These are phyloP conservation scores for Fusarium tricinctum DNA, from an alignment of 2,329 filamentous ascomycete genomes.

Conservation along the genomic window DNA sequence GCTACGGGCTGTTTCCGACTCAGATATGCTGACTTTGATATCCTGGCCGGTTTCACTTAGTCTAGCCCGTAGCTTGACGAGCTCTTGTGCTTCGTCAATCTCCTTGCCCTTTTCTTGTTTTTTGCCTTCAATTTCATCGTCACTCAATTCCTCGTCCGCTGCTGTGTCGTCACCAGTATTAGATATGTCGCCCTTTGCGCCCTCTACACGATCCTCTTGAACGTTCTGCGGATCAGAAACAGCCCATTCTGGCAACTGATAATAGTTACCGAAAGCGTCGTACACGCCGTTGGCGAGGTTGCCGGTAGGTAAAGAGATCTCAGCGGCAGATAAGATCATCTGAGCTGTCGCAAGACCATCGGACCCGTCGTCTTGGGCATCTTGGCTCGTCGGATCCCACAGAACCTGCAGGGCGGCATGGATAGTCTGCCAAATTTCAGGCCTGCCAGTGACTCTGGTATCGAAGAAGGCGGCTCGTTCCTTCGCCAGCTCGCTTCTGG, in stretches of 20 bases:
- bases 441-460: conserved; percentile 81
- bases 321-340: conserved; percentile 82
- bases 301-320: conserved; percentile 80
- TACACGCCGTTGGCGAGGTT: conserved; percentile 80
- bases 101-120: conserved; percentile 73
- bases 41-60: conserved; percentile 78
- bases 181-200: conserved; percentile 55
- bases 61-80: conserved; percentile 71
- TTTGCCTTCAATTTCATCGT: conserved; percentile 56
- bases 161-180: conserved; percentile 54
- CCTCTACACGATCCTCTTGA: conserved; percentile 56
- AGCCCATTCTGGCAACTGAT: conserved; percentile 76
- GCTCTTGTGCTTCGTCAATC: conserved; percentile 65
- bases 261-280: conserved; percentile 78
- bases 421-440: conserved; percentile 86
- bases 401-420: conserved; percentile 76
- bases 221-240: conserved; percentile 75
- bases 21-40: conserved; percentile 69
- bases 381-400: conserved; percentile 66
- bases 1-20: conserved; percentile 73
- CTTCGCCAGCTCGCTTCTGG: conserved; percentile 73
- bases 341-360: conserved; percentile 77
- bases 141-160: conserved; percentile 59
- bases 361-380: conserved; percentile 55
- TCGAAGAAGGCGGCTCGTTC: conserved; percentile 92